Conservation (phyloP, 23 red algal species). For the Gracilaria vermiculophylla region DNA sequence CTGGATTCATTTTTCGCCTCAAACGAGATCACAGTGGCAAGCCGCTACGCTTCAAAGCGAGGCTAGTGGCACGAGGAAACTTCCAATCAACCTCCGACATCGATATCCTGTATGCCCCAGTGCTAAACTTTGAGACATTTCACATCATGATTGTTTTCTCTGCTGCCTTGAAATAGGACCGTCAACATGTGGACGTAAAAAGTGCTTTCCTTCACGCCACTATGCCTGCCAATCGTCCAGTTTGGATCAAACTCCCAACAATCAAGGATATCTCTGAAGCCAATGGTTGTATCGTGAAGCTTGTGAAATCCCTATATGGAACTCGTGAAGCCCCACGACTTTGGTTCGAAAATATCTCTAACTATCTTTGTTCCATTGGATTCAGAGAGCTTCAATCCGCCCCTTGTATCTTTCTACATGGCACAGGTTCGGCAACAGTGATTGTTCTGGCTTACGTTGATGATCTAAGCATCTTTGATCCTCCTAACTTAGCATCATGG, state of each 20-base stretch:
- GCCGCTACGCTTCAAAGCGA: conserved; percentile 31
- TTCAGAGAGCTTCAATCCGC: neutral
- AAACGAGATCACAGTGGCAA: conserved; percentile 9
- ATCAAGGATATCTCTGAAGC: neutral
- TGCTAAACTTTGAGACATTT: conserved; percentile 20
- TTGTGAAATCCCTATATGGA: conserved; percentile 36
- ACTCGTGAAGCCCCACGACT: neutral
- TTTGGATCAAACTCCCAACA: neutral
- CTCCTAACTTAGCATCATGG: too few relatives aligned
- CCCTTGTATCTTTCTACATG: too few relatives aligned
- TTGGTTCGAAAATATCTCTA: conserved; percentile 3
- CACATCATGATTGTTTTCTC: neutral
- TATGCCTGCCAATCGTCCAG: neutral
- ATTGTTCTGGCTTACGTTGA: conserved; percentile 24
- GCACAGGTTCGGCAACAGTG: neutral
- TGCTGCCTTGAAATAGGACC: neutral
- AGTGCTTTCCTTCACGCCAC: conserved; percentile 19
- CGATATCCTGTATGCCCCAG: neutral
- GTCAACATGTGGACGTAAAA: conserved; percentile 47
- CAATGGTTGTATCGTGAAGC: neutral
- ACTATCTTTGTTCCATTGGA: neutral
- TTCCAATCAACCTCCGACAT: neutral
- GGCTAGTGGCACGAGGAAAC: conserved; percentile 37
- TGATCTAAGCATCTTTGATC: neutral
- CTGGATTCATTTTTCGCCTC: conserved; percentile 29